phyloP scores from a whole-genome alignment of 441 rosid species.

The Eruca vesicaria region DNA sequence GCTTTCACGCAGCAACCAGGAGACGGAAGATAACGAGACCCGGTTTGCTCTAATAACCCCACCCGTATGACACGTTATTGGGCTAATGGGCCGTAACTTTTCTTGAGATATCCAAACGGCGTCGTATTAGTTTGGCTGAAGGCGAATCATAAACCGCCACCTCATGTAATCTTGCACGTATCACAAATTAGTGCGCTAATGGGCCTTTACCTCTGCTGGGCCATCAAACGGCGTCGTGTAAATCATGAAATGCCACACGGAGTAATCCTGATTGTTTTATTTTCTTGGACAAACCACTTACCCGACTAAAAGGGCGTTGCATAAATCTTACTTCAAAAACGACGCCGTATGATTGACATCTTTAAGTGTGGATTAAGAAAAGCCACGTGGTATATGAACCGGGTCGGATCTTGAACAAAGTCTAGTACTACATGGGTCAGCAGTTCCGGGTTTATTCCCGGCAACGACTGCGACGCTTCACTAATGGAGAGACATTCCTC shows the following conservation, averaged over 20 bases:
- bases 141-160: not conserved
- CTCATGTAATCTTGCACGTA: too few relatives aligned
- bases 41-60: conserved; percentile 9
- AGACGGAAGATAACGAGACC: conserved; percentile 34
- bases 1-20: conserved; percentile 26
- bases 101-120: not conserved
- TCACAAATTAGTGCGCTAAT: not conserved
- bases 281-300: too few relatives aligned
- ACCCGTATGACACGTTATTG: not conserved
- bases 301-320: too few relatives aligned
- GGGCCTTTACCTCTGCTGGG: too few relatives aligned
- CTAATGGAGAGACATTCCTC: conserved; percentile 53
- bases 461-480: not conserved
- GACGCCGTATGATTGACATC: not conserved
- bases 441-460: conserved; percentile 28
- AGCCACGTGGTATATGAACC: conserved; percentile 11
- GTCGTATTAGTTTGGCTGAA: too few relatives aligned
- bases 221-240: too few relatives aligned
- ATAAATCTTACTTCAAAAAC: not conserved
- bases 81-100: not conserved
- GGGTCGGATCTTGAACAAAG: conserved; percentile 18
- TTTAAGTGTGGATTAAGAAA: not conserved
- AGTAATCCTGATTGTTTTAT: too few relatives aligned
- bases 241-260: too few relatives aligned
- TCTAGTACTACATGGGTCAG: conserved; percentile 16